Base-by-base conservation (phyloP, 805 yeast genomes). In the Lachancea fermentati region DNA sequence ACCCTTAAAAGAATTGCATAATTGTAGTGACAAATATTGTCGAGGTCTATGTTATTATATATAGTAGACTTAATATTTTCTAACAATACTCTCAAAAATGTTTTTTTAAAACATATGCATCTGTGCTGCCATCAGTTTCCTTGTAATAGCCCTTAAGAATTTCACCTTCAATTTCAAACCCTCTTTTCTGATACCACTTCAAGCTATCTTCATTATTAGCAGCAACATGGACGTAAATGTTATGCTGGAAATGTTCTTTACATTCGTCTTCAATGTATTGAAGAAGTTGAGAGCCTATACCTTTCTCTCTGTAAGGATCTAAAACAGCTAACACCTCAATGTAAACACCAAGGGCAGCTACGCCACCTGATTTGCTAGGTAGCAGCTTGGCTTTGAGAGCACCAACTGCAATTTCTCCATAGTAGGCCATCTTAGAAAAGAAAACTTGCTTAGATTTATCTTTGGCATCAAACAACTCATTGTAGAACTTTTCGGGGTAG, bases 321-420 rank as follows among this genome's bases (percentile, higher is more conserved):
- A 86, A 62, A 5, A 87, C 91, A 0, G 81, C 86, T 22, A 84
- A 55, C 0, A 80, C 68, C 57, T 82, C 84, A 24, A 84, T 71
- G 55, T 82, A 81, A 1, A 82, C 69, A 9, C 74, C 69, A 36
- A 72, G 71, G 5, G 84, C 81, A 19, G 59, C 48, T 14, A 49
- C 42, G 2, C 55, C 61, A 5, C 58, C 67, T 4, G 68, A 51
- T n/a, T 65, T 67, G 34, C 69, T 66, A 11, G 65, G 51, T 15
- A 75, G 67, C 42, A 71, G 69, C 39, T 72, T 63, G 41, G 83
- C 81, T 45, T 79, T 78, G 36, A 87, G 65, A 3, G 79, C 81
- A 12, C 93, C 96, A 3, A 87, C 91, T 5, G 95, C 87, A 4
- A 84, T 74, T 53, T 83, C 95, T 36, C 81, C 74, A 60, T 71